Percentiles rank a stretch among this genome's conserved stretches.
These are phyloP conservation scores for Prunus campanulata DNA, from an alignment of 306 rosid species.

Conservation along the genomic window DNA sequence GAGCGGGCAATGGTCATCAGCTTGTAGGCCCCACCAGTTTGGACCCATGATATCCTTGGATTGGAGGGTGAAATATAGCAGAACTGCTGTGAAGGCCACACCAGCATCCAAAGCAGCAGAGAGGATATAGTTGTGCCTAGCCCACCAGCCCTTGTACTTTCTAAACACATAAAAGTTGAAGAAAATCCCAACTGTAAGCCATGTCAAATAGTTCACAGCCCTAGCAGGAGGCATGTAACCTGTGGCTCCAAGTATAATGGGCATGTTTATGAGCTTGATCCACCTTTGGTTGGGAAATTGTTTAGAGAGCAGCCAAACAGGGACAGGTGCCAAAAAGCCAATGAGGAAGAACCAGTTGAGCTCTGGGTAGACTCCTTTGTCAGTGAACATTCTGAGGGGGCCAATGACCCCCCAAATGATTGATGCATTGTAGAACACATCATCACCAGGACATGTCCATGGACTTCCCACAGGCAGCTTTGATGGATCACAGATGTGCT, in stretches of 20 bases:
- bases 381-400: slow-evolving; percentile 59
- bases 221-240: slow-evolving; percentile 36
- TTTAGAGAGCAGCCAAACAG: slow-evolving; percentile 43
- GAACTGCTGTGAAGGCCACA: slow-evolving; percentile 50
- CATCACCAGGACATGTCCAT: slow-evolving; percentile 71
- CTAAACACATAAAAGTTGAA: slow-evolving; percentile 53
- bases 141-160: slow-evolving; percentile 63
- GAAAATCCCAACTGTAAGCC: slow-evolving; percentile 62
- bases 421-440: slow-evolving; percentile 72
- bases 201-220: slow-evolving; percentile 44
- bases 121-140: slow-evolving; percentile 58
- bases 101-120: slow-evolving; percentile 80
- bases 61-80: slow-evolving; percentile 58
- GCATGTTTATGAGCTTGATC: slow-evolving; percentile 56
- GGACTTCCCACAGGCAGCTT: slow-evolving; percentile 56
- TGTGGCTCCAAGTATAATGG: slow-evolving; percentile 41
- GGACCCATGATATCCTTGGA: slow-evolving; percentile 37
- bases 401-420: slow-evolving; percentile 82
- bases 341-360: slow-evolving; percentile 71
- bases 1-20: slow-evolving; percentile 52
- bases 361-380: slow-evolving; percentile 40
- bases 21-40: slow-evolving; percentile 57
- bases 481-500: slow-evolving; percentile 43
- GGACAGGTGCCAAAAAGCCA: slow-evolving; percentile 53
- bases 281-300: slow-evolving; percentile 47